Evolutionary conservation across 257 asterid species (phyloP).

Genomic region (Nicotiana noctiflora): DNA sequence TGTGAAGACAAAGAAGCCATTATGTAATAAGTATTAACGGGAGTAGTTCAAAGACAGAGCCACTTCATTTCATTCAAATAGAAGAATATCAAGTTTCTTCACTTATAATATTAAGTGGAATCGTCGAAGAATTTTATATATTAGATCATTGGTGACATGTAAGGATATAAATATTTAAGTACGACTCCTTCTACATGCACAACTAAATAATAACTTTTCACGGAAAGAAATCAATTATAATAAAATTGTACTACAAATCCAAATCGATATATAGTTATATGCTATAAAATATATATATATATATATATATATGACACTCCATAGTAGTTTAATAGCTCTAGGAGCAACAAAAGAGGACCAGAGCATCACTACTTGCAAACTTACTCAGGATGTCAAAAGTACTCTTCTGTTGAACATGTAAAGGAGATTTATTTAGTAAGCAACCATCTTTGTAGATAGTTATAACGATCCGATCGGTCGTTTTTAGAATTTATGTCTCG

Average conservation of each 20-base stretch:
- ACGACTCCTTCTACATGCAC: background rate
- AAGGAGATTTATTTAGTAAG: no score
- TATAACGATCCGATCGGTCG: no score
- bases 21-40: background rate
- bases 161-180: background rate
- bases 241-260: background rate
- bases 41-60: background rate
- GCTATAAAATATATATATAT: background rate
- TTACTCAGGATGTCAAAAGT: no score
- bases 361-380: no score
- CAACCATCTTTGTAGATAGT: no score
- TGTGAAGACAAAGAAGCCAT: background rate
- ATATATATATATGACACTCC: no score
- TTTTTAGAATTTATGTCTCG: no score
- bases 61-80: no score
- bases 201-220: background rate
- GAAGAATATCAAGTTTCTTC: background rate
- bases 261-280: background rate
- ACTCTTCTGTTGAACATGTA: no score
- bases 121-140: background rate
- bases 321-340: no score
- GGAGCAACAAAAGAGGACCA: no score
- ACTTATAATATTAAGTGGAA: background rate
- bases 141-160: background rate
- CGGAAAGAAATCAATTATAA: background rate